Conservation (phyloP, 2,329 filamentous ascomycete species). For the Sporothrix dimorphospora region DNA sequence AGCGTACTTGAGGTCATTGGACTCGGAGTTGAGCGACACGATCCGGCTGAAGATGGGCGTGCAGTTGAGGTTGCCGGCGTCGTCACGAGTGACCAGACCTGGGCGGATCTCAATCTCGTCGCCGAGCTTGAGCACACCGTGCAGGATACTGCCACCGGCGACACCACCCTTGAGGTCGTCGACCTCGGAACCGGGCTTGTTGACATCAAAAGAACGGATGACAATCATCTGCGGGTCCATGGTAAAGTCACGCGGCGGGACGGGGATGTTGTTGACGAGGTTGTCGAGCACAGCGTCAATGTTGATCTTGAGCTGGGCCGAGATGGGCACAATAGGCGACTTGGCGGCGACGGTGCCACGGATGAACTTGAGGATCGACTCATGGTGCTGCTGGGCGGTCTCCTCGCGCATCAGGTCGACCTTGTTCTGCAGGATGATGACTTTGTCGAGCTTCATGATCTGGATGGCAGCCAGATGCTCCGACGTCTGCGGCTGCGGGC, state of each 20-base stretch:
- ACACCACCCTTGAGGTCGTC: constrained; percentile 98
- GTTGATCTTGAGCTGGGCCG: constrained; percentile 98
- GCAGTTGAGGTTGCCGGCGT: constrained; percentile 91
- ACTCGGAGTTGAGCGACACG: constrained; percentile 93
- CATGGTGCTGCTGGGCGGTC: constrained; percentile 88
- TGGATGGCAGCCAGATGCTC: constrained; percentile 99
- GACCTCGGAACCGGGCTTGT: constrained; percentile 99
- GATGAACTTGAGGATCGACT: constrained; percentile 98
- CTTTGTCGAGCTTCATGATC: constrained; percentile 99
- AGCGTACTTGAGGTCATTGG: constrained; percentile 97
- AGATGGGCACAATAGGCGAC: constrained; percentile 93
- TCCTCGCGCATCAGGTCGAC: constrained; percentile 98
- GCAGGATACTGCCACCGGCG: constrained; percentile 93
- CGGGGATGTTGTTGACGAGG: constrained; percentile 91
- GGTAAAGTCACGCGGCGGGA: constrained; percentile 87
- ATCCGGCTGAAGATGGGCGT: constrained; percentile 96
- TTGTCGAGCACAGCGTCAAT: constrained; percentile 97
- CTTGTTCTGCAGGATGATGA: constrained; percentile 99
- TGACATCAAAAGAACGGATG: constrained; percentile 98
- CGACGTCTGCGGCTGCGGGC: constrained; percentile 96
- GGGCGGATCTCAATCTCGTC: constrained; percentile 99
- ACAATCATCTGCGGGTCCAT: constrained; percentile 97
- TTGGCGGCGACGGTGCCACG: constrained; percentile 95
- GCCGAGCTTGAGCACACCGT: constrained; percentile 93
- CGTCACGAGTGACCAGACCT: constrained; percentile 96